Base-by-base conservation (phyloP, 1,139 yeast genomes). In the Yamadazyma kanchanaburiensis region DNA sequence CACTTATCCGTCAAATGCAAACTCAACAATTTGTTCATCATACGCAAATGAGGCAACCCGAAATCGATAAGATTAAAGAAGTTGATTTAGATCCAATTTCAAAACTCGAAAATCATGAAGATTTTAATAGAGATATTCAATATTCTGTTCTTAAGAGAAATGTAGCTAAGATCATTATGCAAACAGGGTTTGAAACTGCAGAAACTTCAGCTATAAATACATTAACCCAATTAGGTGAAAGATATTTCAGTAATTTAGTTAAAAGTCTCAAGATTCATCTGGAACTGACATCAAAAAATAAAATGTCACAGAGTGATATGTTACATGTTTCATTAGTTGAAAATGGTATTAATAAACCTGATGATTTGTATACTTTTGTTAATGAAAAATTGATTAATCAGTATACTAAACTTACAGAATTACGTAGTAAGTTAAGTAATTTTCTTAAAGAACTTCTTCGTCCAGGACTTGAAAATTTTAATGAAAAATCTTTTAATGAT, bases 1-100 rank as follows among this genome's bases (percentile, higher is more conserved):
- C 94, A 3, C 64, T 89, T 30, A 84, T 94, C 37, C 70, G 96
- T 38, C 95, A 86, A 54, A 81, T 91, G 87, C 95, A 91, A 50
- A 89, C 88, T 16, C 86, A 80, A 38, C 82, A 77, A 39, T 78
- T 78, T 57, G 68, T 84, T 34, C 94, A 84, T 51, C 81, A 80
- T 35, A 72, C 87, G 0, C 88, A 81, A 45, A 67, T 80, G 69
- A 76, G 74, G 42, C 79, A 83, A 17, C 89, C 89, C 3, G 81
- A 74, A 34, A 70, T 79, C 21, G 81, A 77, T 27, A 54, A 68
- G 4, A 57, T 89, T 9, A 61, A 65, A 32, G 94, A 86, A 39
- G 56, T 68, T 9, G 97, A 89, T 51, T 59, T 88, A 15, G 96
- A 88, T 48, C 77, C 88, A 4, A 71, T 84, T 15, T 84, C 95